Percentiles rank a stretch among this genome's conserved stretches.
phyloP scores from a whole-genome alignment of 1,139 yeast species.

The Taphrina sp. region DNA sequence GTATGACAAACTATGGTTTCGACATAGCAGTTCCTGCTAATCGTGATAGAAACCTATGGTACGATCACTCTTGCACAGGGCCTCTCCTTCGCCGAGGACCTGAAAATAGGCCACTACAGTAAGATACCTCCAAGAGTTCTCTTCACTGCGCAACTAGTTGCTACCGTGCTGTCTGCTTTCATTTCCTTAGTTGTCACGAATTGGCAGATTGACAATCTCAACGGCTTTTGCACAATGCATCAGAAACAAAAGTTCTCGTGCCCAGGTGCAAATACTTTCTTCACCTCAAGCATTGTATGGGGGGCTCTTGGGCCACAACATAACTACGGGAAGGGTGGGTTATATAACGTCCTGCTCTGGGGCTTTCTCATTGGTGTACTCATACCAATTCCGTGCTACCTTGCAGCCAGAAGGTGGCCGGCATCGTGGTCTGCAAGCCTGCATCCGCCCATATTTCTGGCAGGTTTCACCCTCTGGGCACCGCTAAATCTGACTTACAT shows the following conservation, averaged over 20 bases:
- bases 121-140: conserved; percentile 62
- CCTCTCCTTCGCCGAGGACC: conserved; percentile 55
- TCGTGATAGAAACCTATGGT: conserved; percentile 59
- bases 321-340: conserved; percentile 43
- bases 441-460: conserved; percentile 55
- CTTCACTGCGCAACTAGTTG: conserved; percentile 54
- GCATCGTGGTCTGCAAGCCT: conserved; percentile 42
- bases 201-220: conserved; percentile 53
- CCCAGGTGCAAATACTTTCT: conserved; percentile 48
- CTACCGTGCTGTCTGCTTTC: conserved; percentile 42
- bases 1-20: conserved; percentile 50
- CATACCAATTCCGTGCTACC: conserved; percentile 50
- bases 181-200: conserved; percentile 55
- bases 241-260: conserved; percentile 44
- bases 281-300: conserved; percentile 53
- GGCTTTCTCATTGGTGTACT: conserved; percentile 57
- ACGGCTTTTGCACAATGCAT: conserved; percentile 43
- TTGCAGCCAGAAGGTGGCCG: conserved; percentile 35
- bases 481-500: conserved; percentile 57
- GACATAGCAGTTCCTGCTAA: too few species aligned
- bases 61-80: conserved; percentile 61
- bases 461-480: conserved; percentile 54
- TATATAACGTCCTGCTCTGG: conserved; percentile 40
- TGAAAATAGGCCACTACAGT: conserved; percentile 58
- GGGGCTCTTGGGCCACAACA: conserved; percentile 61